Percentiles rank a stretch among this genome's conserved stretches.
Conservation (phyloP, 768 basidiomycete species). For the Chalciporus piperatus region DNA sequence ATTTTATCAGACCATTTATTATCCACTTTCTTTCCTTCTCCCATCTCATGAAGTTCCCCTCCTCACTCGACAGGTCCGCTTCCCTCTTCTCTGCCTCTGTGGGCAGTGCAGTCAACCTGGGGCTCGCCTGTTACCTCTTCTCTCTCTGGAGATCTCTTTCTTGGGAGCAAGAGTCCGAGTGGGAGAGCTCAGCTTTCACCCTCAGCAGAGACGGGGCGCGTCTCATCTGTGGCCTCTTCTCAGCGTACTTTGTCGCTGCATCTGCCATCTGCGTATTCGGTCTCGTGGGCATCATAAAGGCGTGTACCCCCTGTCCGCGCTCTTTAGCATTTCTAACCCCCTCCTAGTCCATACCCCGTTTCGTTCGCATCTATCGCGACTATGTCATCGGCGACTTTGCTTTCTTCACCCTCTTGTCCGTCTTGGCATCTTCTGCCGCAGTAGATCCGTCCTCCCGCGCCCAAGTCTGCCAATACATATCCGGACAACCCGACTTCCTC, state of each 20-base stretch:
- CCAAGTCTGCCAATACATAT: slow-evolving; percentile 70
- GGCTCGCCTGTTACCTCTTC: slow-evolving; percentile 41
- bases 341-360: slow-evolving; percentile 54
- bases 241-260: slow-evolving; percentile 64
- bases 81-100: slow-evolving; percentile 37
- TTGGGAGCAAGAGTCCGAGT: slow-evolving; percentile 49
- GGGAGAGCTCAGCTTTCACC: slow-evolving; percentile 42
- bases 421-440: slow-evolving; percentile 55
- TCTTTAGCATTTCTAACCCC: neutral
- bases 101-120: slow-evolving; percentile 40
- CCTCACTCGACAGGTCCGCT: slow-evolving; percentile 30
- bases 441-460: slow-evolving; percentile 55
- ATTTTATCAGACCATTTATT: too few relatives aligned
- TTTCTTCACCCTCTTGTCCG: slow-evolving; percentile 60
- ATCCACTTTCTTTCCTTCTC: too few relatives aligned
- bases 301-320: slow-evolving; percentile 28
- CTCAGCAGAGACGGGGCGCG: slow-evolving; percentile 41
- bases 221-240: slow-evolving; percentile 60
- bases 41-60: slow-evolving; percentile 1
- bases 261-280: slow-evolving; percentile 64
- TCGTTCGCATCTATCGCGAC: slow-evolving; percentile 79
- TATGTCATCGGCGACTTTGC: slow-evolving; percentile 78
- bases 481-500: slow-evolving; percentile 72
- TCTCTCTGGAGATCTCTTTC: slow-evolving; percentile 42
- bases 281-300: slow-evolving; percentile 67